These are phyloP conservation scores for Fonsecaea monophora DNA, from an alignment of 2,329 filamentous ascomycete genomes.

Conservation along the genomic window DNA sequence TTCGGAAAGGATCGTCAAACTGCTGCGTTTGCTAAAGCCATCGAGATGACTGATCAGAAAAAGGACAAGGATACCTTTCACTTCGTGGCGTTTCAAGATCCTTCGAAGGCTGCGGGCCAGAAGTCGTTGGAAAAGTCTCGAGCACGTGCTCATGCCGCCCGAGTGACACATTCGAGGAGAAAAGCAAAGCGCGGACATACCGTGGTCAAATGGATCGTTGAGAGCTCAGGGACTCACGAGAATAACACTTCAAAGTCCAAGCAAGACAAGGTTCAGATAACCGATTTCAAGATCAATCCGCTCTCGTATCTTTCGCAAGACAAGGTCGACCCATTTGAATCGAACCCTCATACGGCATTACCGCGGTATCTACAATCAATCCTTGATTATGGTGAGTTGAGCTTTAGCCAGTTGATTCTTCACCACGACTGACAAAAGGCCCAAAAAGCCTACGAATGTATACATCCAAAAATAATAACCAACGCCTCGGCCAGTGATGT, in stretches of 20 bases:
- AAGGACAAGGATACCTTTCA: constrained; percentile 10
- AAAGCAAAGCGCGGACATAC: constrained; percentile 10
- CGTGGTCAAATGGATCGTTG: constrained; percentile 22
- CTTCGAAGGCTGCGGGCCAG: neutral
- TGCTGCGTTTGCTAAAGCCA: neutral
- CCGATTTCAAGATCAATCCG: constrained; percentile 18
- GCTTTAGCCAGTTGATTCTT: neutral
- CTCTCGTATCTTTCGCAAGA: constrained; percentile 18
- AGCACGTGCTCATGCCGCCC: constrained; percentile 19
- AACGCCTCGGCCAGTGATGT: constrained; percentile 2
- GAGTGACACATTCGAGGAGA: constrained; percentile 20
- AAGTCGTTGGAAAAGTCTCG: constrained; percentile 12
- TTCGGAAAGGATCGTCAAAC: neutral
- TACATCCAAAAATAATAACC: constrained; percentile 24
- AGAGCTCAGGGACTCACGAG: neutral
- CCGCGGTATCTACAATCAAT: constrained; percentile 22
- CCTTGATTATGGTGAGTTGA: constrained; percentile 25
- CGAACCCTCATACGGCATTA: constrained; percentile 18
- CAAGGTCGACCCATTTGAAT: constrained; percentile 26
- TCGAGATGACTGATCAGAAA: constrained; percentile 9
- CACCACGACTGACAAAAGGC: neutral
- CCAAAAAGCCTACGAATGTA: constrained; percentile 21
- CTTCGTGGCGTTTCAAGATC: constrained; percentile 13
- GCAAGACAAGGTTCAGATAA: neutral
- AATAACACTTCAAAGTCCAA: neutral